A percentile compares a stretch with the other conserved stretches of the same genome.
phyloP scores from a whole-genome alignment of 345 rosid genomes.

The Citropsis articulata region DNA sequence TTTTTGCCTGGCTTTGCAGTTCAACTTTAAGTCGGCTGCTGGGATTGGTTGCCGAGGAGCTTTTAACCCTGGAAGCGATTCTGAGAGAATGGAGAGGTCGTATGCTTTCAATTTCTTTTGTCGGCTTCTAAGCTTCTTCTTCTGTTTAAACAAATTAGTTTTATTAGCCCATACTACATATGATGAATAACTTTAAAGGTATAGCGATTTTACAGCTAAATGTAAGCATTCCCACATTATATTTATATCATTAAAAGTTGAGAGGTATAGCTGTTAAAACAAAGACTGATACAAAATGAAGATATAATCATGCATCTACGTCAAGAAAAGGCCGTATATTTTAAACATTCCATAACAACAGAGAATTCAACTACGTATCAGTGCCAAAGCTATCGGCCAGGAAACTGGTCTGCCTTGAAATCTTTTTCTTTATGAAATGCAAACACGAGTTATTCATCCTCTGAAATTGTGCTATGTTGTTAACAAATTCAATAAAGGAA shows the following conservation, averaged over 20 bases:
- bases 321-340: not conserved
- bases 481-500: not conserved
- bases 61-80: slow-evolving; percentile 72
- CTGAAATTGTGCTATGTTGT: not conserved
- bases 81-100: slow-evolving; percentile 66
- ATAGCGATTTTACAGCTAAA: not conserved
- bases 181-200: slow-evolving; percentile 2
- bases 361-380: not conserved
- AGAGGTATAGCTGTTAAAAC: not conserved
- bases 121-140: slow-evolving; percentile 47
- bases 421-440: not conserved
- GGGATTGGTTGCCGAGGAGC: slow-evolving; percentile 32
- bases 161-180: slow-evolving; percentile 3
- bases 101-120: slow-evolving; percentile 72
- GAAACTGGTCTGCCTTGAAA: not conserved
- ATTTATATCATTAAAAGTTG: not conserved
- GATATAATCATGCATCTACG: not conserved
- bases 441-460: not conserved
- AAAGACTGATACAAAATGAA: not conserved
- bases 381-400: not conserved
- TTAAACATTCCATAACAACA: not conserved
- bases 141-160: slow-evolving; percentile 29
- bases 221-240: not conserved
- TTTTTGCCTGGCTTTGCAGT: slow-evolving; percentile 66
- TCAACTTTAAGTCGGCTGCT: slow-evolving; percentile 51